phyloP scores from a whole-genome alignment of 805 yeast genomes.

The Myxozyma mucilagina region DNA sequence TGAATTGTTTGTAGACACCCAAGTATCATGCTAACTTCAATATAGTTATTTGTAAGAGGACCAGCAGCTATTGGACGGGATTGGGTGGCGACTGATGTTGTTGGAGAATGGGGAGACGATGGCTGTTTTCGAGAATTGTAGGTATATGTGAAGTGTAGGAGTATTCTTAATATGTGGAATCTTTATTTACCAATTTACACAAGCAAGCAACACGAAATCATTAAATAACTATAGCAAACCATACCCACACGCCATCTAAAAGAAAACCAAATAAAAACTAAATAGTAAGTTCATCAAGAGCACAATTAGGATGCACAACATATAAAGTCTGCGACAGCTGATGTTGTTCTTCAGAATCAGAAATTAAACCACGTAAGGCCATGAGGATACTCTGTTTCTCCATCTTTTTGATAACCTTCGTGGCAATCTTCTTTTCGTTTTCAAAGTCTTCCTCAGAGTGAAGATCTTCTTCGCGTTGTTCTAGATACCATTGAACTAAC shows the following conservation, averaged over 20 bases:
- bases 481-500: constrained; percentile 78
- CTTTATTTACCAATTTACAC: background rate
- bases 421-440: constrained; percentile 67
- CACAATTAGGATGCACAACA: constrained; percentile 75
- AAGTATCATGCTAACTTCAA: background rate
- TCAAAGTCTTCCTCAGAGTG: constrained; percentile 68
- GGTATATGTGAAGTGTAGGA: background rate
- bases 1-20: background rate
- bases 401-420: constrained; percentile 77
- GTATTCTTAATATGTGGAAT: no score
- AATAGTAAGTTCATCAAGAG: constrained; percentile 27
- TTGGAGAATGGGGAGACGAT: constrained; percentile 36
- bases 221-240: background rate
- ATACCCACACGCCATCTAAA: background rate
- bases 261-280: background rate
- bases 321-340: constrained; percentile 41
- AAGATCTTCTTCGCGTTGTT: constrained; percentile 68
- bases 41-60: constrained; percentile 35
- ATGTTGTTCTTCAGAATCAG: constrained; percentile 40
- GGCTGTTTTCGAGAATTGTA: constrained; percentile 34
- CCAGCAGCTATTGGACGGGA: constrained; percentile 30
- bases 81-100: constrained; percentile 35
- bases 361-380: constrained; percentile 55
- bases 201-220: no score
- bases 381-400: constrained; percentile 82